A percentile compares a stretch with the other conserved stretches of the same genome.
phyloP scores from a whole-genome alignment of 1,139 yeast genomes.

The Nakaseomyces nivariensis region DNA sequence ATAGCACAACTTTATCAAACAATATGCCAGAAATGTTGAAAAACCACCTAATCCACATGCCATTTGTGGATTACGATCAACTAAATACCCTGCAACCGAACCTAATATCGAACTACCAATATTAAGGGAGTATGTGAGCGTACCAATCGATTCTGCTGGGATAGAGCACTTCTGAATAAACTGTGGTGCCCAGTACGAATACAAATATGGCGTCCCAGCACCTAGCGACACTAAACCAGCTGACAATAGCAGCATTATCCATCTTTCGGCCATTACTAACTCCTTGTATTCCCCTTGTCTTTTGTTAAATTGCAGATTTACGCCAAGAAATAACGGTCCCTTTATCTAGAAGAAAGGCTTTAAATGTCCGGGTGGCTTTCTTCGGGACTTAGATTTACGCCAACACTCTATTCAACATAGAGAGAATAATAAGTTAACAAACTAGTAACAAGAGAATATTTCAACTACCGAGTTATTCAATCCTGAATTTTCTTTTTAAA shows the following conservation, averaged over 20 bases:
- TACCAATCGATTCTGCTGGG: slow-evolving; percentile 52
- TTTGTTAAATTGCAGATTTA: too few species aligned
- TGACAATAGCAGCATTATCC: slow-evolving; percentile 16
- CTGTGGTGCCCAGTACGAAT: slow-evolving; percentile 67
- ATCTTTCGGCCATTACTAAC: neutral
- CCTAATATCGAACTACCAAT: slow-evolving; percentile 63
- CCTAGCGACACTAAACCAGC: slow-evolving; percentile 37
- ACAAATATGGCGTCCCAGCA: slow-evolving; percentile 64
- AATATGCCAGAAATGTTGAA: slow-evolving; percentile 35
- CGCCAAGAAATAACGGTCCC: too few species aligned
- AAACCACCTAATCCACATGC: slow-evolving; percentile 48
- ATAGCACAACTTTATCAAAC: slow-evolving; percentile 32
- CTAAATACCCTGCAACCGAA: slow-evolving; percentile 55
- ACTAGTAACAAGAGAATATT: too few species aligned
- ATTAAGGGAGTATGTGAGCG: slow-evolving; percentile 50
- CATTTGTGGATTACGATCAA: slow-evolving; percentile 44
- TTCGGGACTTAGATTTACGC: too few species aligned
- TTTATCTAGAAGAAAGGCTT: too few species aligned
- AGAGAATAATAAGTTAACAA: too few species aligned
- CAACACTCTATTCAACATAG: too few species aligned
- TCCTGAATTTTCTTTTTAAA: too few species aligned
- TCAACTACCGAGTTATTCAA: too few species aligned
- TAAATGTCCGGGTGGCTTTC: too few species aligned
- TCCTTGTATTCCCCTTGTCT: too few species aligned
- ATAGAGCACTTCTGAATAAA: slow-evolving; percentile 46